These are phyloP conservation scores for Mucor plumbeus DNA, from an alignment of 371 early-diverging fungal genomes.

Conservation along the genomic window DNA sequence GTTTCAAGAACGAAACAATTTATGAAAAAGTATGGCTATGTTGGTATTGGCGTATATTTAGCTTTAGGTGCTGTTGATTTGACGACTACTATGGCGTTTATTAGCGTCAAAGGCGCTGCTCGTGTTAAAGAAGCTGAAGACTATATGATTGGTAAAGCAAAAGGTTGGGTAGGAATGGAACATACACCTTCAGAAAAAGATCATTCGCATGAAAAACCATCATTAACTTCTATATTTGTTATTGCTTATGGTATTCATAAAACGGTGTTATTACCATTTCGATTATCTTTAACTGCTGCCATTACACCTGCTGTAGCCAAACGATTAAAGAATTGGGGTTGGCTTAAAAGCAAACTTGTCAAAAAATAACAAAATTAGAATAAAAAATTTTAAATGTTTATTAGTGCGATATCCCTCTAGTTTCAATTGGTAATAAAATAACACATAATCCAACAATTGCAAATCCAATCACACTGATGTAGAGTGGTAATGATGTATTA, in stretches of 20 bases:
- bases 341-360: constrained; percentile 20
- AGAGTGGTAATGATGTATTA: constrained; percentile 67
- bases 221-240: constrained; percentile 45
- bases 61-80: constrained; percentile 44
- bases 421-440: constrained; percentile 74
- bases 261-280: constrained; percentile 48
- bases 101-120: constrained; percentile 44
- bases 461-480: constrained; percentile 68
- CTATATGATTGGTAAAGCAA: constrained; percentile 25
- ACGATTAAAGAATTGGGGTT: constrained; percentile 18
- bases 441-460: constrained; percentile 65
- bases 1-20: constrained; percentile 22
- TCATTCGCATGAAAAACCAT: constrained; percentile 31
- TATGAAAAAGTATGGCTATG: constrained; percentile 50
- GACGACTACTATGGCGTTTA: constrained; percentile 35
- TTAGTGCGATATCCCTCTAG: constrained; percentile 41
- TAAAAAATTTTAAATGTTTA: neutral
- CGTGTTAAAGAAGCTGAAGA: constrained; percentile 43
- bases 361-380: neutral
- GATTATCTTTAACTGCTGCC: constrained; percentile 51
- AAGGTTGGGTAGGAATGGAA: constrained; percentile 20
- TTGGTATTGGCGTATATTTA: constrained; percentile 49
- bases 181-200: constrained; percentile 12
- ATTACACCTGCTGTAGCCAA: constrained; percentile 45
- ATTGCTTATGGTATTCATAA: constrained; percentile 57